Evolutionary conservation across 306 rosid species (phyloP), one percentile per base, ranked within the genome.

Genomic region (Biancaea sappan): DNA sequence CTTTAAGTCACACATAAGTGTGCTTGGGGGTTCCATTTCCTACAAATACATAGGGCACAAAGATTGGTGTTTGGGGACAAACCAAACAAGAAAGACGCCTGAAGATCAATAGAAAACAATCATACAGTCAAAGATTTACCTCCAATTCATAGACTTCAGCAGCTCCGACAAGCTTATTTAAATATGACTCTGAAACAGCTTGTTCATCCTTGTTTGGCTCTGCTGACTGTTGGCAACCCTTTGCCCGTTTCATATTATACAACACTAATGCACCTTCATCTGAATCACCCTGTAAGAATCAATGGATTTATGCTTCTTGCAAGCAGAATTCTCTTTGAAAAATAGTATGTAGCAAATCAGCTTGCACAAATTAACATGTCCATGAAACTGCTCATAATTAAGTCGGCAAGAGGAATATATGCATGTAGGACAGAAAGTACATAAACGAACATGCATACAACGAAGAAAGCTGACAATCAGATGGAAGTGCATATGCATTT

Each of bases 101-200:
- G 47, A 50, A 69, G 12, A 29, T 38, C 7, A 44, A 71, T 50
- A 43, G 47, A 71, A 4, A 59, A 70, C 18, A 28, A 12, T 40
- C 68, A 57, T 66, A 57, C 44, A 79, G 13, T 51, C 21, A 15
- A 58, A 40, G 32, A 5, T 69, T 54, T 59, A 93, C 98, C 94
- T 93, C 80, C 60, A 93, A 81, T 80, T 90, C 80, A 79, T 86
- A 93, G 43, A 86, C 73, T 66, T 93, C 96, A 6, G 77, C 84
- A 1, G 93, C 93, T 61, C 96, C 96, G 80, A 93, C 83, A 83
- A 90, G 79, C 73, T 83, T 90, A 71, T 81, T 87, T 69, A 90
- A 61, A 64, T 95, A 80, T 40, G 95, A 84, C 76, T 92, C 92
- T 28, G 91, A 83, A 82, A 92, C 62, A 41, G 88, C 86, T 74